Conservation (phyloP, 306 rosid genomes). For the Cucurbita argyrosperma region DNA sequence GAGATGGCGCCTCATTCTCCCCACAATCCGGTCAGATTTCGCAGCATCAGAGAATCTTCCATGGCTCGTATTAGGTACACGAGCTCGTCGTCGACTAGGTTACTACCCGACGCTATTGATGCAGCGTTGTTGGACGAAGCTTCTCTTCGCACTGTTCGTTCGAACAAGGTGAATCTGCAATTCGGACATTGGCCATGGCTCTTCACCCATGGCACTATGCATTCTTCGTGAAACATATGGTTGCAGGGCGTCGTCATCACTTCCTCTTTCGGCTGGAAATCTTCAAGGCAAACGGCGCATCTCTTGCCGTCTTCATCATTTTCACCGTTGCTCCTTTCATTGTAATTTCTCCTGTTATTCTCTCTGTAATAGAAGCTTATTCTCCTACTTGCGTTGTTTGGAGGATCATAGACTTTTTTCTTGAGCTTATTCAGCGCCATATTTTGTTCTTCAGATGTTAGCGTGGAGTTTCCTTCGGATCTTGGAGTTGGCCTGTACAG, state of each 20-base stretch:
- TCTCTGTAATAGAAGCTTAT: conserved; percentile 42
- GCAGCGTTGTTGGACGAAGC: conserved; percentile 1
- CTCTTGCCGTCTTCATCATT: conserved; percentile 35
- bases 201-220: conserved; percentile 67
- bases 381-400: conserved; percentile 16
- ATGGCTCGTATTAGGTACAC: conserved; percentile 34
- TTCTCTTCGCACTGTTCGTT: conserved; percentile 10
- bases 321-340: conserved; percentile 9
- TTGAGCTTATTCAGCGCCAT: conserved; percentile 39
- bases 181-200: conserved; percentile 62
- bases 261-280: conserved; percentile 46
- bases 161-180: conserved; percentile 41
- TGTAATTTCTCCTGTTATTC: neutral
- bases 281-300: conserved; percentile 69
- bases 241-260: conserved; percentile 66
- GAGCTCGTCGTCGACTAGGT: conserved; percentile 17
- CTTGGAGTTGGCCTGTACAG: conserved; percentile 6
- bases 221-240: conserved; percentile 81
- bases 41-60: conserved; percentile 30
- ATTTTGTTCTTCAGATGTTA: conserved; percentile 17
- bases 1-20: neutral
- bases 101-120: conserved; percentile 2
- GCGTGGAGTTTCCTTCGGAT: conserved; percentile 16
- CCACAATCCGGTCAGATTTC: neutral
- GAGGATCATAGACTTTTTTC: conserved; percentile 41